phyloP scores from a whole-genome alignment of 148 eudicot genomes.

The Rhododendron ferrugineum region DNA sequence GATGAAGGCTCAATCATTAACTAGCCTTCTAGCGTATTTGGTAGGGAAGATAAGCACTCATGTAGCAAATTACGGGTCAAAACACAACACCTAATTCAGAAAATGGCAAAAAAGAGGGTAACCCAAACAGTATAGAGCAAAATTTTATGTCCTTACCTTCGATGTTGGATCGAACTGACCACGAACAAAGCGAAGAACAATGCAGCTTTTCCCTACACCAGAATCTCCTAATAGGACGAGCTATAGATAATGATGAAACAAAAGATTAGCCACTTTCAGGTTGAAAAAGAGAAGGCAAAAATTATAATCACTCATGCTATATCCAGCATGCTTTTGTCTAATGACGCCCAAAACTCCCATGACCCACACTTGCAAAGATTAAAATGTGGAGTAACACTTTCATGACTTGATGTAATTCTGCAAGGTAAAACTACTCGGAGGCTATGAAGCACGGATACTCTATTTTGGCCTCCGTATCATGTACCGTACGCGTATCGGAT shows the following conservation, averaged over 20 bases:
- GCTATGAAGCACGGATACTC: too few relatives aligned
- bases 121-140: not conserved
- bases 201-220: conserved; percentile 82
- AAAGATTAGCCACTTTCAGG: not conserved
- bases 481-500: too few relatives aligned
- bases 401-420: not conserved
- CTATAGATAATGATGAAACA: conserved; percentile 27
- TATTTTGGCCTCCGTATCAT: too few relatives aligned
- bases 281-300: not conserved
- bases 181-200: conserved; percentile 82
- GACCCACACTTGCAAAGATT: not conserved
- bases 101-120: not conserved
- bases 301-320: not conserved
- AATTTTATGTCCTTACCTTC: conserved; percentile 43
- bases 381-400: not conserved
- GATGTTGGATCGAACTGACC: conserved; percentile 98
- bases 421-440: not conserved
- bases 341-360: not conserved
- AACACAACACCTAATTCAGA: not conserved
- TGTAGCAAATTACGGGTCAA: not conserved
- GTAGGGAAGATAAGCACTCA: not conserved
- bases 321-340: not conserved
- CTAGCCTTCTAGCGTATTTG: not conserved
- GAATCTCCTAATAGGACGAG: conserved; percentile 70
- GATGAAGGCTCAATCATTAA: not conserved